Base-by-base conservation (phyloP, 805 yeast genomes). In the Nakazawaea ernobii region DNA sequence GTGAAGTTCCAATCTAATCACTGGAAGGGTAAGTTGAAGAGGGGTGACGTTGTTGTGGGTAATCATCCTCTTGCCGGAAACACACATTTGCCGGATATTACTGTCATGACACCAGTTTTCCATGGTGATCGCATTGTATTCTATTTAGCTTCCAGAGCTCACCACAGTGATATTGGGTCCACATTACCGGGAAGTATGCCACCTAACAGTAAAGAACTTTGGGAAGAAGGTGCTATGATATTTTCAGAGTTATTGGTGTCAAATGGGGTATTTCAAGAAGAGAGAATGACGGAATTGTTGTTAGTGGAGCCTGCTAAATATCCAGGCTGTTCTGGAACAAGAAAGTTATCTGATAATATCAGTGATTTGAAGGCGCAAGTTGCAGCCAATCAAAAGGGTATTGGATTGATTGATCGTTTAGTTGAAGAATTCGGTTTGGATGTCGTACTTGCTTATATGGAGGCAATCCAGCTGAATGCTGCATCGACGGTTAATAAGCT, bases 141-240 rank as follows among this genome's bases (percentile, higher is more conserved):
- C 62, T 91, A 88, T 72, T 90, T 88, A 11, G 98, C 97, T 0
- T 84, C 96, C 0, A 74, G 98, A 53, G 97, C 97, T 2, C 98
- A 91, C 66, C 98, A 92, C 66, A 91, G 97, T 6, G 98, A 91
- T 64, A 91, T 92, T 59, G 97, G 98, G 14, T 95, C 96, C 11
- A 79, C 84, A 49, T 67, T 88, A 32, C 96, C 97, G 0, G 97
- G 97, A 1, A 85, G 95, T 0, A 89, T 91, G 90, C 97, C 97
- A 13, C 96, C 97, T 8, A 82, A 85, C 59, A 88, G 97, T 2
- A 87, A 82, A 57, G 81, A 82, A 50, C 67, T 92, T 36, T 84
- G 80, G 72, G 91, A 91, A 59, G 97, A 91, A 66, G 98, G 97
- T 39, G 97, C 96, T 2, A 79, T 87, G 2, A 89, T 92, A 32